Evolutionary conservation across 495 filamentous ascomycete species (phyloP).

Genomic region (Diplogelasinospora grovesii): DNA sequence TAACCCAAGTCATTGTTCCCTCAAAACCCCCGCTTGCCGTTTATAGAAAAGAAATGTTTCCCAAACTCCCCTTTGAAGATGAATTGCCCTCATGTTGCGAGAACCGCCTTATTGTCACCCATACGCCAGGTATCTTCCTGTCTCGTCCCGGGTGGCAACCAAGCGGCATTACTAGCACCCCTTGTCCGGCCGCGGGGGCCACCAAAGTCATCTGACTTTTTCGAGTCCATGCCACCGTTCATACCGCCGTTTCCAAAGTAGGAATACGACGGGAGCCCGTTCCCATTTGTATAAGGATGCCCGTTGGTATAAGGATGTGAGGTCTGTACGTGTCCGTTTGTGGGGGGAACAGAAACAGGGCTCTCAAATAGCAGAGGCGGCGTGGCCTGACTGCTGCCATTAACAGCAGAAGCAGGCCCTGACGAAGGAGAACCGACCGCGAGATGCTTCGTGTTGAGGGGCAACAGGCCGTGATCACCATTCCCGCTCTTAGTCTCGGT

Average conservation of each 20-base stretch:
- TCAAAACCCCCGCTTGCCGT: no score
- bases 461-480: constrained; percentile 64
- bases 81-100: no score
- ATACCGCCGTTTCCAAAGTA: constrained; percentile 7
- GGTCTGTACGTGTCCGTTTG: constrained; percentile 32
- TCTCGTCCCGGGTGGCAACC: constrained; percentile 67
- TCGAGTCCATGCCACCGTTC: constrained; percentile 33
- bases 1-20: no score
- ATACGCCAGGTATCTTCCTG: constrained; percentile 75
- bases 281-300: constrained; percentile 4
- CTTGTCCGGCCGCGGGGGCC: constrained; percentile 43
- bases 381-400: constrained; percentile 10
- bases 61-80: no score
- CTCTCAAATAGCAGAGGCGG: constrained; percentile 27
- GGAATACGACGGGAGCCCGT: no score
- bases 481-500: constrained; percentile 33
- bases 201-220: constrained; percentile 53
- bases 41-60: no score
- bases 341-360: constrained; percentile 19
- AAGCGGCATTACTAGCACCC: constrained; percentile 52
- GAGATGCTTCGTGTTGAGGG: constrained; percentile 44
- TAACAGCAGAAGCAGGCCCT: neutral
- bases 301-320: constrained; percentile 6
- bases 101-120: constrained; percentile 15
- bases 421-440: constrained; percentile 1